phyloP scores from a whole-genome alignment of 805 yeast genomes.

The Nakazawaea ambrosiae region DNA sequence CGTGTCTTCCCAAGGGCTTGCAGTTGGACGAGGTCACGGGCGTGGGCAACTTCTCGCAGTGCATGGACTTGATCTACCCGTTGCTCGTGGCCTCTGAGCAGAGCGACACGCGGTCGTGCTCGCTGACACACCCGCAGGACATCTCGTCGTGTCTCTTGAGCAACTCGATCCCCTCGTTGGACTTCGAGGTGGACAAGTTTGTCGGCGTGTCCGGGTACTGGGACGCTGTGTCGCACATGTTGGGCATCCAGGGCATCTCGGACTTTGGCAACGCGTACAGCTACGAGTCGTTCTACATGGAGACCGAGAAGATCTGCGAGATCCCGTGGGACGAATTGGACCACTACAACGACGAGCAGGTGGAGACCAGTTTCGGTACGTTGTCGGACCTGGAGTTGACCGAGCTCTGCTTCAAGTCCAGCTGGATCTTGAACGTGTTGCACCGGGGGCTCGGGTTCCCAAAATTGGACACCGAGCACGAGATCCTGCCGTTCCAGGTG shows the following conservation, averaged over 20 bases:
- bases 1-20: conserved; percentile 50
- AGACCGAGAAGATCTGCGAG: conserved; percentile 42
- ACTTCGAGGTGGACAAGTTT: conserved; percentile 48
- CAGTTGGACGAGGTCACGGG: conserved; percentile 33
- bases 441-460: conserved; percentile 60
- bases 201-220: conserved; percentile 65
- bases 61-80: conserved; percentile 41
- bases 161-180: conserved; percentile 49
- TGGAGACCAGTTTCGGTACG: conserved; percentile 19
- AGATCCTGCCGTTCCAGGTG: conserved; percentile 70
- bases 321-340: conserved; percentile 30
- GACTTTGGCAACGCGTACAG: conserved; percentile 34
- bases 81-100: conserved; percentile 24
- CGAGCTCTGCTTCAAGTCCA: conserved; percentile 53
- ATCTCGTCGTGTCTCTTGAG: conserved; percentile 42
- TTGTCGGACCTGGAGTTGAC: conserved; percentile 37
- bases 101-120: conserved; percentile 15
- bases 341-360: conserved; percentile 24
- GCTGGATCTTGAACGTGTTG: conserved; percentile 50
- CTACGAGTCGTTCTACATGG: conserved; percentile 33
- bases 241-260: conserved; percentile 23
- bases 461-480: conserved; percentile 36
- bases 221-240: conserved; percentile 47
- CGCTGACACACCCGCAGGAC: conserved; percentile 17
- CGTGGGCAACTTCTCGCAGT: conserved; percentile 40